Base-by-base conservation (phyloP, 176 grass and related monocot species). In the Miscanthus lutarioriparius region DNA sequence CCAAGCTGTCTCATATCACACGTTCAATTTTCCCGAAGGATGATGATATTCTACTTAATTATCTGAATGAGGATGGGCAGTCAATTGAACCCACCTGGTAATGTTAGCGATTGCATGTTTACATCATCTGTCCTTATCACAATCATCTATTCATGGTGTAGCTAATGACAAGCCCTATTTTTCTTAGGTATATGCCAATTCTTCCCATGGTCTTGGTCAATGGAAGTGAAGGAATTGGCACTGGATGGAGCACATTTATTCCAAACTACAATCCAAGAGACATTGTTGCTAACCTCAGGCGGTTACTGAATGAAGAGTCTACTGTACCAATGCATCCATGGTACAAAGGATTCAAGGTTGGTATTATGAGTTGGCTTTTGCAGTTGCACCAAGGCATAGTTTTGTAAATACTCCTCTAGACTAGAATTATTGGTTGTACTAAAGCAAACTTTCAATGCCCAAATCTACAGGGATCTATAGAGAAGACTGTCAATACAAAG, bases 171-270 rank as follows among this genome's bases (percentile, higher is more conserved):
- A 64, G 35, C 44, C 12, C 64, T 11, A 49, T 90, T 81, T 51
- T 76, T 56, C 22, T 85, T 76, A 98, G 96, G 91, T 98, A 91
- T 84, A 48, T 96, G 81, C 96, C 96, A 25, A 89, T 94, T 67
- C 82, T 98, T 85, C 96, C 96, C 20, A 89, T 94, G 91, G 93
- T 98, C 69, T 82, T 98, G 71, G 80, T 95, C 62, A 98, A 98
- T 67, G 96, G 96, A 83, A 98, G 91, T 85, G 96, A 98, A 86
- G 96, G 91, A 64, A 98, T 93, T 85, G 96, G 96, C 23, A 98
- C 89, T 30, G 96, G 93, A 78, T 98, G 96, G 96, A 98, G 96
- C 75, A 87, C 91, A 1, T 89, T 38, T 49, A 79, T 98, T 63
- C 96, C 96, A 76, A 98, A 95, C 44, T 98, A 98, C 39, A 95